phyloP scores from a whole-genome alignment of 441 rosid genomes.

The Arabidopsis hybrid region DNA sequence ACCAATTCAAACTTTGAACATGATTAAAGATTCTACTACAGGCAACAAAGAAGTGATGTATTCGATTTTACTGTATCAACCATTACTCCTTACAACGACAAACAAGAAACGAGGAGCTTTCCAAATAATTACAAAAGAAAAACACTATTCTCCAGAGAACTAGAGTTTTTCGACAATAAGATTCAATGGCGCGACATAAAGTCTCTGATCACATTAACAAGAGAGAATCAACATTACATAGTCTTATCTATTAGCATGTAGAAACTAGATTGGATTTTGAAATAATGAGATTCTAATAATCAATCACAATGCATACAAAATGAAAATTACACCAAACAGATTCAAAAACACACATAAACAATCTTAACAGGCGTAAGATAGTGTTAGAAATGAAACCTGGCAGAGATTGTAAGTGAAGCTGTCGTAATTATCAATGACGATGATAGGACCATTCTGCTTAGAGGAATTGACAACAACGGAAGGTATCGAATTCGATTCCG shows the following conservation, averaged over 20 bases:
- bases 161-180: background rate
- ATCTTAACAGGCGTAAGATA: background rate
- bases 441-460: slow-evolving; percentile 58
- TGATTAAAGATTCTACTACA: background rate
- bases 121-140: too few relatives aligned
- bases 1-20: background rate
- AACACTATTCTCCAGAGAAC: too few relatives aligned
- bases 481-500: slow-evolving; percentile 47
- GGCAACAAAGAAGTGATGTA: background rate
- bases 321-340: background rate
- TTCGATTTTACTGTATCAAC: slow-evolving; percentile 2
- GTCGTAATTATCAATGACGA: slow-evolving; percentile 94
- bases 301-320: background rate
- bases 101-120: background rate
- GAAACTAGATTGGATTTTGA: background rate
- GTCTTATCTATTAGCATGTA: background rate
- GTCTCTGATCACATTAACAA: slow-evolving; percentile 7
- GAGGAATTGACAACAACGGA: slow-evolving; percentile 34
- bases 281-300: background rate
- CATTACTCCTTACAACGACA: background rate
- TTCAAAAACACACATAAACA: background rate
- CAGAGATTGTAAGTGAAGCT: slow-evolving; percentile 97
- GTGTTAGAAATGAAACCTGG: slow-evolving; percentile 56
- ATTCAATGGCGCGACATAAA: background rate
- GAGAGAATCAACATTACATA: slow-evolving; percentile 6